These are phyloP conservation scores for Globisporangium solare DNA, from an alignment of 352 stramenopile genomes.

Conservation along the genomic window DNA sequence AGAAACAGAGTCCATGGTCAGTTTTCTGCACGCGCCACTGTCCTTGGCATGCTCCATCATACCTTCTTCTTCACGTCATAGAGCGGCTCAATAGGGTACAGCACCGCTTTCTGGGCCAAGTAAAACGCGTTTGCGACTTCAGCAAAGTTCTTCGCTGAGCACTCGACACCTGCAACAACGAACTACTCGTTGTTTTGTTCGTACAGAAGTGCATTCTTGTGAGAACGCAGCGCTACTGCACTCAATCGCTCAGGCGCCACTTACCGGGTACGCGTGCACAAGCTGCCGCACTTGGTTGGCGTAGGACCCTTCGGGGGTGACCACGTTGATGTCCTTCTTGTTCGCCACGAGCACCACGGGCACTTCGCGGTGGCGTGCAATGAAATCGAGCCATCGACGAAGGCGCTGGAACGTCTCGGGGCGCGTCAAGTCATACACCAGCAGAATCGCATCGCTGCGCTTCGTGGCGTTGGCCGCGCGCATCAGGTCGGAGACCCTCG, in stretches of 20 bases:
- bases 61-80: slow-evolving; percentile 85
- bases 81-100: slow-evolving; percentile 85
- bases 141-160: slow-evolving; percentile 86
- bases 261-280: slow-evolving; percentile 67
- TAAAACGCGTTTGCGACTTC: slow-evolving; percentile 87
- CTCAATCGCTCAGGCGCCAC: slow-evolving; percentile 2
- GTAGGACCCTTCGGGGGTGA: slow-evolving; percentile 55
- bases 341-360: slow-evolving; percentile 87
- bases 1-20: not conserved
- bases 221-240: slow-evolving; percentile 3
- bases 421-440: slow-evolving; percentile 85
- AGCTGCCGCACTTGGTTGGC: slow-evolving; percentile 68
- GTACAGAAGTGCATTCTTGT: too few relatives aligned
- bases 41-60: not conserved
- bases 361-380: slow-evolving; percentile 83
- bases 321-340: slow-evolving; percentile 82
- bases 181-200: slow-evolving; percentile 30
- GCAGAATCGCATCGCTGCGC: slow-evolving; percentile 78
- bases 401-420: slow-evolving; percentile 83
- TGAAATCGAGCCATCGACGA: slow-evolving; percentile 81
- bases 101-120: slow-evolving; percentile 84
- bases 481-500: slow-evolving; percentile 75
- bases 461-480: slow-evolving; percentile 82
- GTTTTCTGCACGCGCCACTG: not conserved
- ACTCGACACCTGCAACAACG: slow-evolving; percentile 78